Conservation (phyloP, 495 filamentous ascomycete genomes). For the Tuber microsphaerosporum region DNA sequence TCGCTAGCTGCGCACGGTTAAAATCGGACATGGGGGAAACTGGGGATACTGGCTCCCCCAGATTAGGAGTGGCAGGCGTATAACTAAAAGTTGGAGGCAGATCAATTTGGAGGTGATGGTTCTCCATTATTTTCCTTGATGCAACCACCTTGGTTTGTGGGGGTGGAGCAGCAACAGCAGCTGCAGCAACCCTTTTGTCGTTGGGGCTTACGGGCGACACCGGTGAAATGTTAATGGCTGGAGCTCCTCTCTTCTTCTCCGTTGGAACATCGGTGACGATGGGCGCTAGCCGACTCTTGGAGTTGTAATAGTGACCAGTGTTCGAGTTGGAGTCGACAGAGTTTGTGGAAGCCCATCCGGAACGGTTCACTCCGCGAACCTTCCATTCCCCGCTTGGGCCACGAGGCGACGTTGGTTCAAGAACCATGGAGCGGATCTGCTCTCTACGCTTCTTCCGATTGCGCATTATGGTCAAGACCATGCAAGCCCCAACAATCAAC, state of each 20-base stretch:
- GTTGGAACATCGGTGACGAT: conserved; percentile 24
- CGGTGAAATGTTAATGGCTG: conserved; percentile 25
- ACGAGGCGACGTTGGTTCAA: conserved; percentile 22
- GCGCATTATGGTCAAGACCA: conserved; percentile 14
- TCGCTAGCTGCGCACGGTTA: conserved; percentile 7
- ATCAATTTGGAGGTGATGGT: conserved; percentile 13
- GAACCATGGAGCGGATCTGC: conserved; percentile 20
- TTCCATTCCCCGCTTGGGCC: conserved; percentile 21
- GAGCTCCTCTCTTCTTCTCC: conserved; percentile 21
- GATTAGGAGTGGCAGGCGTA: conserved; percentile 23
- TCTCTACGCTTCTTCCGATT: conserved; percentile 18
- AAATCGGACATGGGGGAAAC: conserved; percentile 13
- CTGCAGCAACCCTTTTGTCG: conserved; percentile 17
- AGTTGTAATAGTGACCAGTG: conserved; percentile 17
- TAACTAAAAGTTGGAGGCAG: conserved; percentile 13
- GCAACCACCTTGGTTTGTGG: conserved; percentile 10
- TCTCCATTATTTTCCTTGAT: conserved; percentile 24
- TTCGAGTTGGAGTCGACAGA: conserved; percentile 10
- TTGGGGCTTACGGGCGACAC: conserved; percentile 23
- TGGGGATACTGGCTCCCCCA: conserved; percentile 11
- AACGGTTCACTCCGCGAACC: neutral
- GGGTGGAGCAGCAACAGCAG: conserved; percentile 10
- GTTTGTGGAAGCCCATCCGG: conserved; percentile 29
- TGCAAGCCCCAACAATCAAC: conserved; percentile 13
- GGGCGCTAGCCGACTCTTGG: conserved; percentile 14